phyloP scores from a whole-genome alignment of 768 basidiomycete species.

The Harrya chromipes region DNA sequence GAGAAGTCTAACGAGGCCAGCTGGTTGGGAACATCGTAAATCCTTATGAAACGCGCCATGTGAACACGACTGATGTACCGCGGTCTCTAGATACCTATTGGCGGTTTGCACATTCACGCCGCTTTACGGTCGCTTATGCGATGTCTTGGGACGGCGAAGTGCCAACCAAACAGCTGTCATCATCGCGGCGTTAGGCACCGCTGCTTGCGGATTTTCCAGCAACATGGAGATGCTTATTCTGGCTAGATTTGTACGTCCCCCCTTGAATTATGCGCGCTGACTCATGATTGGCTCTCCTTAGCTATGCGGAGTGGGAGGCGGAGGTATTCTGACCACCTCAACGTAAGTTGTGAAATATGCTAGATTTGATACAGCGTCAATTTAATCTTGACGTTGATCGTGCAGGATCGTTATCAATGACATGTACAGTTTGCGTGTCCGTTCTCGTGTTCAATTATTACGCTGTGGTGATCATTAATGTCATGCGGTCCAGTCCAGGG shows the following conservation, averaged over 20 bases:
- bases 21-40: conserved; percentile 79
- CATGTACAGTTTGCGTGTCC: conserved; percentile 73
- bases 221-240: conserved; percentile 71
- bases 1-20: conserved; percentile 73
- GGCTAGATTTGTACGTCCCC: conserved; percentile 63
- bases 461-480: conserved; percentile 13
- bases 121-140: conserved; percentile 73
- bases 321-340: conserved; percentile 69
- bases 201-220: conserved; percentile 63
- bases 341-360: conserved; percentile 45
- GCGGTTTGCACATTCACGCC: conserved; percentile 83
- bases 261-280: not conserved
- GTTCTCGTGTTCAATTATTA: conserved; percentile 22
- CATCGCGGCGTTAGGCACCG: conserved; percentile 58
- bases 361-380: not conserved
- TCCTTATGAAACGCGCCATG: not conserved
- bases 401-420: conserved; percentile 71
- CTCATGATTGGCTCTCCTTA: conserved; percentile 22
- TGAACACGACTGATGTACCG: not conserved
- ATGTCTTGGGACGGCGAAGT: conserved; percentile 67
- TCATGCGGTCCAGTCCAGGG: conserved; percentile 48
- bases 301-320: conserved; percentile 77
- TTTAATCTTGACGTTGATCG: conserved; percentile 15
- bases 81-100: conserved; percentile 56
- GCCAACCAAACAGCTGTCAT: conserved; percentile 65